Conservation (phyloP, 2,329 filamentous ascomycete genomes). For the Ascochyta viciae-villosae region DNA sequence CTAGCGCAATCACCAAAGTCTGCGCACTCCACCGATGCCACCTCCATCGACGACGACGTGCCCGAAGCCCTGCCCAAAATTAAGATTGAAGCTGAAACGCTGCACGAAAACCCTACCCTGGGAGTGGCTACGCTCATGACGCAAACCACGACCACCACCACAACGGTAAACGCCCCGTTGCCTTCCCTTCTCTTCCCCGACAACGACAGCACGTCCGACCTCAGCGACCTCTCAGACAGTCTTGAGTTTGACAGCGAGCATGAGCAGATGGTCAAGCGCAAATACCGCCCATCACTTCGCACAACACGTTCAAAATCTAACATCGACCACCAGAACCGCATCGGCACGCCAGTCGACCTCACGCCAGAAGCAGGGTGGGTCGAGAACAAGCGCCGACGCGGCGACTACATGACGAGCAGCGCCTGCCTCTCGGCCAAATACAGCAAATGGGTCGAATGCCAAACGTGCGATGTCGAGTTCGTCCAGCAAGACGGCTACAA, state of each 20-base stretch:
- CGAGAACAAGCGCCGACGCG: slow-evolving; percentile 46
- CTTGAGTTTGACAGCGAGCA: slow-evolving; percentile 49
- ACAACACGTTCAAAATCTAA: slow-evolving; percentile 48
- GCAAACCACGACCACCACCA: slow-evolving; percentile 24
- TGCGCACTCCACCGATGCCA: slow-evolving; percentile 47
- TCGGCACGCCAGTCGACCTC: slow-evolving; percentile 40
- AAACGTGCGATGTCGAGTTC: slow-evolving; percentile 80
- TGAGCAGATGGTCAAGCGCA: slow-evolving; percentile 47
- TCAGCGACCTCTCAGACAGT: slow-evolving; percentile 50
- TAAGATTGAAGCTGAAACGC: slow-evolving; percentile 32
- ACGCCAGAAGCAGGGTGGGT: slow-evolving; percentile 33
- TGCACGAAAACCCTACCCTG: slow-evolving; percentile 32
- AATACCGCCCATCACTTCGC: slow-evolving; percentile 35
- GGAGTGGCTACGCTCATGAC: slow-evolving; percentile 41
- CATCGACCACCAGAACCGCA: slow-evolving; percentile 32
- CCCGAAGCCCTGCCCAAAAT: slow-evolving; percentile 22
- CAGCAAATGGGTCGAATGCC: slow-evolving; percentile 87
- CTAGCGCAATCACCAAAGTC: slow-evolving; percentile 45
- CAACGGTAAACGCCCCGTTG: slow-evolving; percentile 41
- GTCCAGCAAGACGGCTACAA: slow-evolving; percentile 87
- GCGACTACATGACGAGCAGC: slow-evolving; percentile 78
- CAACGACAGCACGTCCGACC: slow-evolving; percentile 46
- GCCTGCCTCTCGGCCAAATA: slow-evolving; percentile 78
- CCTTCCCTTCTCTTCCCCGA: slow-evolving; percentile 34
- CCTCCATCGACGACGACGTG: slow-evolving; percentile 46